phyloP scores from a whole-genome alignment of 2,329 filamentous ascomycete species.

The Lasiodiplodia sp. region DNA sequence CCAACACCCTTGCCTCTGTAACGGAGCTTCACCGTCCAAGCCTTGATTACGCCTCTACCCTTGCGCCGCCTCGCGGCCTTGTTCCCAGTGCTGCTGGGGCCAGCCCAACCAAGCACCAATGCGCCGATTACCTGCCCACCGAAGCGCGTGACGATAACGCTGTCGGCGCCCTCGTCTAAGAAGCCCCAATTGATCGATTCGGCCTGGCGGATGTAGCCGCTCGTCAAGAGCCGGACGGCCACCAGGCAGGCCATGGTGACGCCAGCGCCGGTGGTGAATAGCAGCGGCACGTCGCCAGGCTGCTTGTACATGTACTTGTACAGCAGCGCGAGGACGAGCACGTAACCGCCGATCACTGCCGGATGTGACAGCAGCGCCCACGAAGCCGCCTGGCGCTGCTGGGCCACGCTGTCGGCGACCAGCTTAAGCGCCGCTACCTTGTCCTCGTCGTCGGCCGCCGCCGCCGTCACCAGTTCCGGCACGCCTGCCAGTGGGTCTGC shows the following conservation, averaged over 20 bases:
- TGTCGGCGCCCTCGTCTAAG: constrained; percentile 56
- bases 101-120: constrained; percentile 71
- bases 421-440: constrained; percentile 73
- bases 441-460: constrained; percentile 60
- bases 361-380: constrained; percentile 58
- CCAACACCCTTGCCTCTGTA: constrained; percentile 79
- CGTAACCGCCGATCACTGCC: constrained; percentile 39
- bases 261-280: constrained; percentile 66
- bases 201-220: constrained; percentile 69
- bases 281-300: constrained; percentile 60
- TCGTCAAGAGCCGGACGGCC: constrained; percentile 65
- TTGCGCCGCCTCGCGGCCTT: constrained; percentile 52
- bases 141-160: constrained; percentile 67
- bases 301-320: constrained; percentile 50
- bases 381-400: constrained; percentile 77
- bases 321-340: constrained; percentile 50
- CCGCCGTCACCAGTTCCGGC: constrained; percentile 69
- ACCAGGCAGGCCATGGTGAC: constrained; percentile 70
- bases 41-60: constrained; percentile 75
- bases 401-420: constrained; percentile 80
- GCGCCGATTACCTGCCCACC: constrained; percentile 75
- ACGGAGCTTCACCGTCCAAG: constrained; percentile 78
- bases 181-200: constrained; percentile 69
- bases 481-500: constrained; percentile 58
- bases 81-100: constrained; percentile 51